Evolutionary conservation across 164 flowering plant genomes (phyloP).

Genomic region (Aristolochia californica): DNA sequence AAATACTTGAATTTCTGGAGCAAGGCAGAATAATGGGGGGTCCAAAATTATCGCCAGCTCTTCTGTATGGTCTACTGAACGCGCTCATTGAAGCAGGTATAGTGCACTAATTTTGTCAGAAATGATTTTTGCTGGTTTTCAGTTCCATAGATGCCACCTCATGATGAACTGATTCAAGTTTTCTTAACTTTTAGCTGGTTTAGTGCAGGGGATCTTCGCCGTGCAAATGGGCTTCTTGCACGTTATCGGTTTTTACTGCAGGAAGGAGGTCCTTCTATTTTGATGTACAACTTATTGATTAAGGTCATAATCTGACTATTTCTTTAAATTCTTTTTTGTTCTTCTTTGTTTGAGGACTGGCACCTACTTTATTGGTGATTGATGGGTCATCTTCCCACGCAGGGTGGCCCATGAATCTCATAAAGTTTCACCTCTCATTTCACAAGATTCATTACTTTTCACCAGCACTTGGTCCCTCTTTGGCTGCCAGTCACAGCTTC

Average conservation of each 20-base stretch:
- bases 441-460: no score
- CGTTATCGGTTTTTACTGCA: no score
- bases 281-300: conserved; percentile 55
- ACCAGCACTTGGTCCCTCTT: no score
- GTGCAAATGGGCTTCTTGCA: no score
- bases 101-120: background rate
- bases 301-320: conserved; percentile 31
- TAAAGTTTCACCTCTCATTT: no score
- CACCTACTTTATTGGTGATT: no score
- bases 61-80: conserved; percentile 49
- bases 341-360: no score
- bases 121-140: background rate
- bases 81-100: conserved; percentile 57
- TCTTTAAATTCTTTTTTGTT: no score
- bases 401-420: no score
- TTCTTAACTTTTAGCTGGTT: conserved; percentile 14
- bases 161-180: background rate
- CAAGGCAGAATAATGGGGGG: conserved; percentile 38
- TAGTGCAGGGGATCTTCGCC: no score
- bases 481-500: no score
- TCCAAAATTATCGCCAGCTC: conserved; percentile 43
- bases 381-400: no score
- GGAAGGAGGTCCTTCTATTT: conserved; percentile 40
- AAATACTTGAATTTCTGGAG: conserved; percentile 59
- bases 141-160: background rate